Conservation (phyloP, 345 rosid genomes). For the Eucalyptus virginea region DNA sequence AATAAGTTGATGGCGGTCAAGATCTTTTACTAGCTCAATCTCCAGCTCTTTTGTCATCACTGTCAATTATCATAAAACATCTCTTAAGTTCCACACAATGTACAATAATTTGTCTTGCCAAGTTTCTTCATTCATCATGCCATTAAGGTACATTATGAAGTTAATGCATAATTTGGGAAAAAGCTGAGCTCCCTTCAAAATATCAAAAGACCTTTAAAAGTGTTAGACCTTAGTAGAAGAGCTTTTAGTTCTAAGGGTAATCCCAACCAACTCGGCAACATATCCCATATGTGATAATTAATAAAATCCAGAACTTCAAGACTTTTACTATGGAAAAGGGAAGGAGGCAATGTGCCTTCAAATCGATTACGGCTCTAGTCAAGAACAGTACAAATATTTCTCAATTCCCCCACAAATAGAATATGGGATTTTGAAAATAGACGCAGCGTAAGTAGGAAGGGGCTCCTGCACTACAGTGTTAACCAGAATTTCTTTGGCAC, state of each 20-base stretch:
- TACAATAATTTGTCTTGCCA: not conserved
- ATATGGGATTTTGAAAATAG: not conserved
- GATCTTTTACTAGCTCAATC: not conserved
- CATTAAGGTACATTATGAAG: not conserved
- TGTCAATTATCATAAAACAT: not conserved
- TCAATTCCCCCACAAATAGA: not conserved
- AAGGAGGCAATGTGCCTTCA: not conserved
- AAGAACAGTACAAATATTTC: not conserved
- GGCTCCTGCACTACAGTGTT: not conserved
- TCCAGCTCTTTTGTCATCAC: not conserved
- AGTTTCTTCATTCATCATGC: not conserved
- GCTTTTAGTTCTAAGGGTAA: too few relatives aligned
- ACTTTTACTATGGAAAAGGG: too few relatives aligned
- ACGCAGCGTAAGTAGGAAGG: not conserved
- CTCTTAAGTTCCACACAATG: not conserved
- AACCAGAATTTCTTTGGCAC: not conserved
- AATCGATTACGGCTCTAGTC: not conserved
- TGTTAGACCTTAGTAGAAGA: too few relatives aligned
- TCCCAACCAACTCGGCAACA: not conserved
- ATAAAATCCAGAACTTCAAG: too few relatives aligned
- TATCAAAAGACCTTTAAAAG: not conserved
- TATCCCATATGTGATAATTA: too few relatives aligned
- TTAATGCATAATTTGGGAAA: not conserved
- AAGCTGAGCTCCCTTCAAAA: not conserved
- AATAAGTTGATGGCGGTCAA: accelerated